These are phyloP conservation scores for Silene uniflora DNA, from an alignment of 148 eudicot species.

Conservation along the genomic window DNA sequence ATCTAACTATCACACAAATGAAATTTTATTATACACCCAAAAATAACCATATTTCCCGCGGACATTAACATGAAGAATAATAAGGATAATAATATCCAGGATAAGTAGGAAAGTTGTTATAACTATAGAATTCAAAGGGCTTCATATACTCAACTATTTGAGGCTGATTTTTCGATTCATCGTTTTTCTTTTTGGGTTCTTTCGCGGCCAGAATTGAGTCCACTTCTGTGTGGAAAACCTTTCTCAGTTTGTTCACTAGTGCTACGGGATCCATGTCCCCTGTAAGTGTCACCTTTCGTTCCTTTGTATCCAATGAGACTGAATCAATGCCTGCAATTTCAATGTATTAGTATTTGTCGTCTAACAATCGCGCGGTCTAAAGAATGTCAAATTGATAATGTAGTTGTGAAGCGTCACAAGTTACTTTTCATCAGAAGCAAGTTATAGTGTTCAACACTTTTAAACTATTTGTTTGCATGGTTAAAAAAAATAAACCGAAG, in stretches of 20 bases:
- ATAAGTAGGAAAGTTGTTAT: neutral
- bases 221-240: slow-evolving; percentile 38
- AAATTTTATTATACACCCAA: neutral
- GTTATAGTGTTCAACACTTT: neutral
- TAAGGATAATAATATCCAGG: neutral
- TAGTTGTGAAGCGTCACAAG: too few relatives aligned
- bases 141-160: neutral
- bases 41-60: neutral
- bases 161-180: slow-evolving; percentile 26
- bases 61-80: neutral
- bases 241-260: slow-evolving; percentile 43
- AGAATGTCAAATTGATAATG: too few relatives aligned
- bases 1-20: neutral
- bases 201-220: slow-evolving; percentile 50
- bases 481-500: neutral
- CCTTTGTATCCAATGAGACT: slow-evolving; percentile 43
- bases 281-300: slow-evolving; percentile 44
- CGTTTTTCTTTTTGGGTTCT: slow-evolving; percentile 51
- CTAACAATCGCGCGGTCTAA: too few relatives aligned
- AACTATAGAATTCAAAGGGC: neutral
- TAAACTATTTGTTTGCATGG: too few relatives aligned
- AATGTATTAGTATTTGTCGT: too few relatives aligned
- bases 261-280: slow-evolving; percentile 55
- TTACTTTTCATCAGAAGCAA: too few relatives aligned
- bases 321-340: slow-evolving; percentile 53